These are phyloP conservation scores for Paxillus involutus DNA, from an alignment of 768 basidiomycete genomes.

Conservation along the genomic window DNA sequence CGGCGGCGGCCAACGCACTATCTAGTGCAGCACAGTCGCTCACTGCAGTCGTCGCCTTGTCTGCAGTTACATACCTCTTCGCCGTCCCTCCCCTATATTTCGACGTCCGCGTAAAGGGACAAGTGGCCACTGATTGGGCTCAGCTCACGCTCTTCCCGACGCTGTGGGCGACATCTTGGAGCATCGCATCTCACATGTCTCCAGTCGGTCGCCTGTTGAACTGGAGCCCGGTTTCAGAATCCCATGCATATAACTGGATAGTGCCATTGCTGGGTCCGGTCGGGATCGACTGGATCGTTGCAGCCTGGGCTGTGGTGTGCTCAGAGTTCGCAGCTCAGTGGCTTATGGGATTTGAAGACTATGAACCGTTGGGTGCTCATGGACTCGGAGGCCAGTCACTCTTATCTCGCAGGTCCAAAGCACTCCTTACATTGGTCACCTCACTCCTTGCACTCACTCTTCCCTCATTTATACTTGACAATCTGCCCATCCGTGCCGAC, in stretches of 20 bases:
- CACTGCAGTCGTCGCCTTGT: constrained; percentile 41
- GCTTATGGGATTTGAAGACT: constrained; percentile 47
- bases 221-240: constrained; percentile 63
- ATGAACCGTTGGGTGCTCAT: constrained; percentile 12
- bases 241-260: constrained; percentile 65
- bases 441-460: constrained; percentile 47
- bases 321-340: constrained; percentile 54
- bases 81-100: constrained; percentile 41
- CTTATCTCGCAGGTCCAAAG: constrained; percentile 23
- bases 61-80: constrained; percentile 43
- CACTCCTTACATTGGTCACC: constrained; percentile 36
- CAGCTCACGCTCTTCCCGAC: constrained; percentile 63
- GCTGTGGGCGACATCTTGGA: constrained; percentile 69
- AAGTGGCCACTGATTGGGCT: constrained; percentile 35
- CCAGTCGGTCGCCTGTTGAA: constrained; percentile 71
- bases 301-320: constrained; percentile 71
- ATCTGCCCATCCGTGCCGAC: constrained; percentile 39
- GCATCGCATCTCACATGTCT: constrained; percentile 48
- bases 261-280: constrained; percentile 54
- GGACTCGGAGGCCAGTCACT: neutral
- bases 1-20: constrained; percentile 52
- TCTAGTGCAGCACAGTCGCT: constrained; percentile 53
- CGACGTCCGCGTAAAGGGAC: constrained; percentile 35
- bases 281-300: constrained; percentile 71
- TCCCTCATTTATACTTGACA: constrained; percentile 52